These are phyloP conservation scores for Tubosaeta sp. DNA, from an alignment of 768 basidiomycete species.

Conservation along the genomic window DNA sequence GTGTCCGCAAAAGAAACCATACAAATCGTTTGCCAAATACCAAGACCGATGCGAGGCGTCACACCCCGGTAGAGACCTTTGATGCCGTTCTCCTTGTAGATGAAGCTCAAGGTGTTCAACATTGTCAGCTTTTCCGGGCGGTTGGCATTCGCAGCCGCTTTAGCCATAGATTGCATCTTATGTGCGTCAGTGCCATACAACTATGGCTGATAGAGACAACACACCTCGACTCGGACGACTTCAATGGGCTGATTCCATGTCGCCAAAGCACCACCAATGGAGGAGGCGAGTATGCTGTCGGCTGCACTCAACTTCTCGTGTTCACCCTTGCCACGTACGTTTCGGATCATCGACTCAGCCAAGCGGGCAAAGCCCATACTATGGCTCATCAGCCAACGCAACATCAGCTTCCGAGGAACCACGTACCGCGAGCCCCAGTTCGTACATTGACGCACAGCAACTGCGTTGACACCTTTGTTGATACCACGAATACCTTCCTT, in stretches of 20 bases:
- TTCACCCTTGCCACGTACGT: slow-evolving; percentile 73
- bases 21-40: slow-evolving; percentile 97
- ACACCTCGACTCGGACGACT: slow-evolving; percentile 92
- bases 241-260: slow-evolving; percentile 99
- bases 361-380: slow-evolving; percentile 97
- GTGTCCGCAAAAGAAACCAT: slow-evolving; percentile 99
- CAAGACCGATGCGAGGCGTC: slow-evolving; percentile 92
- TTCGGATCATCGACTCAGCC: slow-evolving; percentile 77
- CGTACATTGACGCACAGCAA: slow-evolving; percentile 87
- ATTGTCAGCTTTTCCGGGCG: slow-evolving; percentile 92
- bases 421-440: slow-evolving; percentile 89
- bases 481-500: slow-evolving; percentile 92
- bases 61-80: slow-evolving; percentile 97
- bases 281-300: slow-evolving; percentile 87
- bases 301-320: slow-evolving; percentile 65
- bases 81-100: slow-evolving; percentile 95
- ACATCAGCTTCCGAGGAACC: neutral
- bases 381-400: slow-evolving; percentile 5
- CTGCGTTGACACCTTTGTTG: slow-evolving; percentile 98
- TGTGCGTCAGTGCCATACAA: slow-evolving; percentile 2
- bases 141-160: slow-evolving; percentile 61
- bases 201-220: neutral
- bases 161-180: slow-evolving; percentile 99
- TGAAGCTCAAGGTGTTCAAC: slow-evolving; percentile 84
- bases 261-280: slow-evolving; percentile 89